Evolutionary conservation across 306 rosid species (phyloP).

Genomic region (Bauhinia variegata): DNA sequence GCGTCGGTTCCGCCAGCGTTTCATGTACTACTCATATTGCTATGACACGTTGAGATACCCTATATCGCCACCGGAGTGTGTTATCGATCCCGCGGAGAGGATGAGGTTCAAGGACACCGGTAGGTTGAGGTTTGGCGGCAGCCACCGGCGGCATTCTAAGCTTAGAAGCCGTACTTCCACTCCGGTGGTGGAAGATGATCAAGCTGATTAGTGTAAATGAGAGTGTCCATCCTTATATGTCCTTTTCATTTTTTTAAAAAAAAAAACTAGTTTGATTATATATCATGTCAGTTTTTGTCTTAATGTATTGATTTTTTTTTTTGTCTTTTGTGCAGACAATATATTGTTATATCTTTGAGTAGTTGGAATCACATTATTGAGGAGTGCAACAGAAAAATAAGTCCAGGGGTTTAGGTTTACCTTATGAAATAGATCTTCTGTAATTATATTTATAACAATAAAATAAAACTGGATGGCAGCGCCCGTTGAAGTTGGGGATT

Average conservation of each 20-base stretch:
- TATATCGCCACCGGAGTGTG: constrained; percentile 70
- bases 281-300: background rate
- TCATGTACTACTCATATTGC: constrained; percentile 88
- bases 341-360: too few species aligned
- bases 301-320: too few species aligned
- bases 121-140: constrained; percentile 78
- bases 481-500: too few species aligned
- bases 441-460: too few species aligned
- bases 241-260: constrained; percentile 13
- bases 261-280: constrained; percentile 24
- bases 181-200: constrained; percentile 28
- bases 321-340: too few species aligned
- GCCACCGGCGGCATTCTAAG: constrained; percentile 64
- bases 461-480: too few species aligned
- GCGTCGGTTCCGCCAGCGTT: constrained; percentile 69
- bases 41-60: constrained; percentile 73
- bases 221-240: background rate
- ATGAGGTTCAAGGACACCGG: constrained; percentile 73
- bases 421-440: too few species aligned
- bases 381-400: too few species aligned
- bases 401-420: too few species aligned
- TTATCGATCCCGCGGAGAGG: constrained; percentile 49
- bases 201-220: constrained; percentile 45
- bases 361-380: too few species aligned
- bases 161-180: constrained; percentile 46